Base-by-base conservation (phyloP, 345 rosid genomes). In the Passiflora organensis region DNA sequence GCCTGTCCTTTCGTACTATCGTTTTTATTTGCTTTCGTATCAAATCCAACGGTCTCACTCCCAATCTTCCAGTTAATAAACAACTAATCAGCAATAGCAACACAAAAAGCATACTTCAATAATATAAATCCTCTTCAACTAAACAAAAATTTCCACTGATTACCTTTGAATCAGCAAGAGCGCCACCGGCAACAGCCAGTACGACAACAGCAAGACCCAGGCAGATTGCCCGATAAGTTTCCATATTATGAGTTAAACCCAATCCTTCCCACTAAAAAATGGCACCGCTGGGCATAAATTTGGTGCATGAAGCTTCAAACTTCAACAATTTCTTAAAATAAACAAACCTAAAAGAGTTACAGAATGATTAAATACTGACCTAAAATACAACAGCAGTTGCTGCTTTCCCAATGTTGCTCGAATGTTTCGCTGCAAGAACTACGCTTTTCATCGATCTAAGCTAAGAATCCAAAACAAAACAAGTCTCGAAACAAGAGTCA, bases 151-250 rank as follows among this genome's bases (percentile, higher is more conserved):
- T 6, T 6, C 2, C 54, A 13, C 9, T 48, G 23, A 14, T 77
- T 76, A 83, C 95, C 82, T 78, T 59, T 9, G 32, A 48, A 57
- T 72, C 76, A 34, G 58, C 64, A 25, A 56, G 25, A 41, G 76
- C 71, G 56, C 43, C 59, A 32, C 50, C 67, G 55, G 61, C 55
- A 36, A 61, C 55, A 41, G 53, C 70, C 32, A 68, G 69, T 22
- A 78, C 22, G 77, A 36, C n/a, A n/a, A 82, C 56, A 48, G 74
- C 64, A 64, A 80, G 56, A 52, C 65, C 72, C 45, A 70, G 43
- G 63, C 65, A 28, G 16, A 70, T 48, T 53, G 63, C 67, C 16
- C 54, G 59, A 59, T 55, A 42, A 24, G 16, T 47, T 64, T 60
- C 72, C 93, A 85, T 82, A 0, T 37, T 65, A 58, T 47, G 47